Evolutionary conservation across 2,329 filamentous ascomycete species (phyloP), one percentile per base, ranked within the genome.

Genomic region (Zymoseptoria pseudotritici): DNA sequence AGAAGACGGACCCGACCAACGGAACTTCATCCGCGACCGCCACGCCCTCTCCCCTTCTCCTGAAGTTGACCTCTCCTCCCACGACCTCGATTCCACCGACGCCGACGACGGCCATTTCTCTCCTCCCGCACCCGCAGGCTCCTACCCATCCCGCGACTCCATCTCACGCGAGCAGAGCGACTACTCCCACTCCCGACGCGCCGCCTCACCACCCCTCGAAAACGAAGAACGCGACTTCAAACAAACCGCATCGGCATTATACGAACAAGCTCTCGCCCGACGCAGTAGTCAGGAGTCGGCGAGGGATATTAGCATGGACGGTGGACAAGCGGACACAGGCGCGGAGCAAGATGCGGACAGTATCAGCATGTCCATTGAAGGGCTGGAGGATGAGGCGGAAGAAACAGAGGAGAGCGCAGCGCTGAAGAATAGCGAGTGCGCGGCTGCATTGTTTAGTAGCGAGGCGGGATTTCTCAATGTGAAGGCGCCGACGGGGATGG

Each of bases 161-260:
- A 63, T 75, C 11, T 63, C 72, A 36, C 70, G 72, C 50, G 69
- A 73, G 19, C 73, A 76, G 51, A 75, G 68, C 60, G 77, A 76
- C 62, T 77, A 81, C 56, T 74, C 78, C 54, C 83, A 87, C 67
- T 85, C 83, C 63, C 82, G 86, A 62, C 86, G 89, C 61, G 88
- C 87, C n/a, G 86, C 88, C 22, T 94, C 90, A 64, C 92, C 93
- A 56, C 91, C 91, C 17, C 81, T 97, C 46, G 93, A 97, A 77
- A 91, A 89, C 69, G 93, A 97, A 68, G 93, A 97, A 79, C 90
- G 89, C 71, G 94, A 97, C 75, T 99, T 99, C 72, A 97, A 93
- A 6, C 90, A 96, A 76, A 97, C 92, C 1, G 94, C 94, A 17
- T 90, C 91, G 66, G 90, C 88, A 54, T 83, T 97, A 68, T 90